A percentile compares a stretch with the other conserved stretches of the same genome.
phyloP scores from a whole-genome alignment of 1,284 basidiomycete species.

The Ustilago sp. region DNA sequence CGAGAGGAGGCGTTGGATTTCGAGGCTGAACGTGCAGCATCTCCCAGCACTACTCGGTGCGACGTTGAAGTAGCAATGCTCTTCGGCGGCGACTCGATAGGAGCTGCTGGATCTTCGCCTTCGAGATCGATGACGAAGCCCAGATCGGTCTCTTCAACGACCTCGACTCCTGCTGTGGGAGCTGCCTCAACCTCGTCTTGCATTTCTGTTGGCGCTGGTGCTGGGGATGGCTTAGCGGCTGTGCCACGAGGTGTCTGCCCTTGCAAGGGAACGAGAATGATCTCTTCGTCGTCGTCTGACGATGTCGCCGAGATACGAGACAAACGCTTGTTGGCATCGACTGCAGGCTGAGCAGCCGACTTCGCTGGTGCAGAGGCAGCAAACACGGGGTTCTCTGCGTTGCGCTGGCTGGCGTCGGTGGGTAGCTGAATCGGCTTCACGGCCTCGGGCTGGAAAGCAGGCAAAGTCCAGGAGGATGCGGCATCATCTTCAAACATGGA shows the following conservation, averaged over 20 bases:
- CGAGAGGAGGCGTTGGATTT: neutral
- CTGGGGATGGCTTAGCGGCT: neutral
- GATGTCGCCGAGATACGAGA: slow-evolving; percentile 22
- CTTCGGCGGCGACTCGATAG: neutral
- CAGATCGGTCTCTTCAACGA: slow-evolving; percentile 17
- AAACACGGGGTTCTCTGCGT: neutral
- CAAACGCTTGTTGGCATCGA: slow-evolving; percentile 7
- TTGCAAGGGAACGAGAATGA: slow-evolving; percentile 31
- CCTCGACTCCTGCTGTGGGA: slow-evolving; percentile 22
- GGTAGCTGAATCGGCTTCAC: neutral
- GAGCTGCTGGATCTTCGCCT: slow-evolving; percentile 32
- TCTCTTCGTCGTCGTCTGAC: slow-evolving; percentile 39
- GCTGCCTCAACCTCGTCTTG: neutral
- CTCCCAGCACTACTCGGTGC: slow-evolving; percentile 38
- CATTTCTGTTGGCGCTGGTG: neutral
- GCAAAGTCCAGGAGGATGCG: slow-evolving; percentile 22
- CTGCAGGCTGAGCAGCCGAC: neutral
- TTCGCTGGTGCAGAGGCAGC: neutral
- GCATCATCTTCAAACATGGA: slow-evolving; percentile 40
- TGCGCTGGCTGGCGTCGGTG: neutral
- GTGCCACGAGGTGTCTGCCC: neutral
- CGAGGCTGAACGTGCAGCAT: slow-evolving; percentile 10
- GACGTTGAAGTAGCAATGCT: slow-evolving; percentile 14
- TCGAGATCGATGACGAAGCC: slow-evolving; percentile 51
- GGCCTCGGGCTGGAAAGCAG: slow-evolving; percentile 32